Conservation (phyloP, 768 basidiomycete species). For the Hydnum rufescens region DNA sequence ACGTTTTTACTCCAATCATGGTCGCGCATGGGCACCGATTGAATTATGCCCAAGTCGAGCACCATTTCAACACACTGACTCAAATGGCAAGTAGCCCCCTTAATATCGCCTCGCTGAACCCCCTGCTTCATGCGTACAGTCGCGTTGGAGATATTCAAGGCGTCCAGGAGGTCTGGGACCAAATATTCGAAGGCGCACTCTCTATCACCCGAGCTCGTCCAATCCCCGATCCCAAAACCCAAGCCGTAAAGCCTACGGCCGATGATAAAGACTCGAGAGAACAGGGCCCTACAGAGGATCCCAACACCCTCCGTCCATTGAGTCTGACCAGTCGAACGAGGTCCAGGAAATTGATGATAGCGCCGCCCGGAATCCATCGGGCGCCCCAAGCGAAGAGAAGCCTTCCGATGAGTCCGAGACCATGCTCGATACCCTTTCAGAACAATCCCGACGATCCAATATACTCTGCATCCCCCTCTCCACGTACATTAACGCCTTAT, state of each 20-base stretch:
- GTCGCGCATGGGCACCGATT: slow-evolving; percentile 26
- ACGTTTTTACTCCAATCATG: slow-evolving; percentile 43
- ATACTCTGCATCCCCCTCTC: slow-evolving; percentile 62
- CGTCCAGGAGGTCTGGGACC: slow-evolving; percentile 45
- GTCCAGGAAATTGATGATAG: no score
- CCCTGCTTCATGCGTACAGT: slow-evolving; percentile 56
- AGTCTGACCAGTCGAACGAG: no score
- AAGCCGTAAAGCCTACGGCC: no score
- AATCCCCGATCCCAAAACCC: neutral
- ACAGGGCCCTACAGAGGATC: no score
- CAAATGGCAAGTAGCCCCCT: slow-evolving; percentile 21
- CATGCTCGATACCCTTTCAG: neutral
- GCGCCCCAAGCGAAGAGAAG: no score
- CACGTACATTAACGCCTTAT: slow-evolving; percentile 59
- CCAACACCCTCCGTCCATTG: no score
- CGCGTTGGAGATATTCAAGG: slow-evolving; percentile 32
- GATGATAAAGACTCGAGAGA: no score
- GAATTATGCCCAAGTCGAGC: slow-evolving; percentile 33
- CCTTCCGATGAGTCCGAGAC: no score
- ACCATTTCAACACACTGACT: slow-evolving; percentile 31
- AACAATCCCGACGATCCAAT: slow-evolving; percentile 23
- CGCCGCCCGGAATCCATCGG: no score
- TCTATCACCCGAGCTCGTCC: slow-evolving; percentile 12
- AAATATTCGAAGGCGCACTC: slow-evolving; percentile 39
- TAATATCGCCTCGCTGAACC: slow-evolving; percentile 37